Evolutionary conservation across 148 eudicot species (phyloP).

Genomic region (Heliosperma pusillum): DNA sequence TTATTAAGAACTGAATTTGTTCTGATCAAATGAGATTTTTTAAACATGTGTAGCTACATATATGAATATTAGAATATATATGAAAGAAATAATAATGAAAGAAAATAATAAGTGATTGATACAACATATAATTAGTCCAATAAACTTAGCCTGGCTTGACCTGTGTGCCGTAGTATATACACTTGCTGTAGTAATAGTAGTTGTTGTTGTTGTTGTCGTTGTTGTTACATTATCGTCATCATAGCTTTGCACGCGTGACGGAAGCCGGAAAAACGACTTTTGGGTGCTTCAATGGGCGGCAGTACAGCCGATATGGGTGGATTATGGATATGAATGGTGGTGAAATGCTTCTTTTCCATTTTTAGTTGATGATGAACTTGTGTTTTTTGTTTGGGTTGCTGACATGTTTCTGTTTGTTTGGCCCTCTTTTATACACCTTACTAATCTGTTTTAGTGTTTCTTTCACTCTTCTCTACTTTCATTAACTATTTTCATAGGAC

Average conservation of each 20-base stretch:
- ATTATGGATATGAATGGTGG: conserved; percentile 19
- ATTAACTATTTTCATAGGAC: background rate
- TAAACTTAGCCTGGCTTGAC: conserved; percentile 46
- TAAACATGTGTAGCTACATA: too few species aligned
- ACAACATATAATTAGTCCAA: conserved; percentile 6
- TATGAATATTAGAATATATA: background rate
- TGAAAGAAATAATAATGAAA: background rate
- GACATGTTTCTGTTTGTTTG: conserved; percentile 20
- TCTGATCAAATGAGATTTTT: too few species aligned
- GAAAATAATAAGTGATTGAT: background rate
- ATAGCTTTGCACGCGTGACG: background rate
- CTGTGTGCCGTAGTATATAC: conserved; percentile 43
- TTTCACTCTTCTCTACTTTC: conserved; percentile 13
- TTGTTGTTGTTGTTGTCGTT: too few species aligned
- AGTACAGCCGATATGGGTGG: conserved; percentile 22
- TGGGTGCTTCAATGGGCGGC: conserved; percentile 21
- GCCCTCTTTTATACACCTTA: conserved; percentile 6
- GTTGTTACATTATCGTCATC: background rate
- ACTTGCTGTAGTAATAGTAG: background rate
- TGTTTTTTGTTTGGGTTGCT: background rate
- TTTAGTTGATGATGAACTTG: background rate
- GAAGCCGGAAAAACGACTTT: conserved; percentile 2
- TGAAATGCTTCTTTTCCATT: conserved; percentile 16
- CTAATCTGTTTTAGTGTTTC: background rate
- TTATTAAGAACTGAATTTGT: too few species aligned